Evolutionary conservation across 2,329 filamentous ascomycete species (phyloP).

Genomic region (Aspergillus quadricinctus): DNA sequence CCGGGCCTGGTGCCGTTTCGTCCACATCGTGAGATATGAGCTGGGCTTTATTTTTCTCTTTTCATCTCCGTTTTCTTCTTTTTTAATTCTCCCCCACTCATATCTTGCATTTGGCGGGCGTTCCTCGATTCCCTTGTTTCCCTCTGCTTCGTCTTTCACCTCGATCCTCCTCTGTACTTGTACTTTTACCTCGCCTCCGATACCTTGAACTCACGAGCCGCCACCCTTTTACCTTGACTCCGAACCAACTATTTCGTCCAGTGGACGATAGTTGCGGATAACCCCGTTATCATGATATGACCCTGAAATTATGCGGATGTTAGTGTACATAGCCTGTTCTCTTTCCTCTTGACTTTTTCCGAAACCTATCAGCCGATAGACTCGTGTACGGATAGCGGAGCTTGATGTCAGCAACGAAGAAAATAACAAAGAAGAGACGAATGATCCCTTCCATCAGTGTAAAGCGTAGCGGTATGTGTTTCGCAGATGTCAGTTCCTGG

Average conservation of each 20-base stretch:
- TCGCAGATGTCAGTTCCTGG: constrained; percentile 16
- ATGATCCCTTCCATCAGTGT: constrained; percentile 7
- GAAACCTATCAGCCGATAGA: constrained; percentile 21
- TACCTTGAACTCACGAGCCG: constrained; percentile 6
- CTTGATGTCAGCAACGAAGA: constrained; percentile 34
- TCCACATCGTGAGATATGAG: constrained; percentile 29
- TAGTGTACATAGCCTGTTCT: constrained; percentile 36
- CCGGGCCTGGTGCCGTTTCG: constrained; percentile 25
- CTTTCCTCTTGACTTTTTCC: constrained; percentile 15
- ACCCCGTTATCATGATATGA: constrained; percentile 19
- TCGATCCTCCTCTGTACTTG: constrained; percentile 19
- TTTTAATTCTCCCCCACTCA: constrained; percentile 14
- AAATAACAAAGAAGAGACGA: constrained; percentile 27
- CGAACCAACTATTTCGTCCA: neutral
- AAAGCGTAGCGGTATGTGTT: neutral
- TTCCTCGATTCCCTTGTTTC: constrained; percentile 17
- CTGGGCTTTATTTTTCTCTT: constrained; percentile 17
- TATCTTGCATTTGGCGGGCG: constrained; percentile 32
- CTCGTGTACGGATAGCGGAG: constrained; percentile 35
- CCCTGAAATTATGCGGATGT: constrained; percentile 25
- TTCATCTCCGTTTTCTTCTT: constrained; percentile 10
- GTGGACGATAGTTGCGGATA: constrained; percentile 19
- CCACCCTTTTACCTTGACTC: constrained; percentile 3
- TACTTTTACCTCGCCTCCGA: constrained; percentile 25
- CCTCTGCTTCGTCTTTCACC: constrained; percentile 7